Conservation (phyloP, 371 early-diverging fungal genomes). For the Dichotomocladium elegans region DNA sequence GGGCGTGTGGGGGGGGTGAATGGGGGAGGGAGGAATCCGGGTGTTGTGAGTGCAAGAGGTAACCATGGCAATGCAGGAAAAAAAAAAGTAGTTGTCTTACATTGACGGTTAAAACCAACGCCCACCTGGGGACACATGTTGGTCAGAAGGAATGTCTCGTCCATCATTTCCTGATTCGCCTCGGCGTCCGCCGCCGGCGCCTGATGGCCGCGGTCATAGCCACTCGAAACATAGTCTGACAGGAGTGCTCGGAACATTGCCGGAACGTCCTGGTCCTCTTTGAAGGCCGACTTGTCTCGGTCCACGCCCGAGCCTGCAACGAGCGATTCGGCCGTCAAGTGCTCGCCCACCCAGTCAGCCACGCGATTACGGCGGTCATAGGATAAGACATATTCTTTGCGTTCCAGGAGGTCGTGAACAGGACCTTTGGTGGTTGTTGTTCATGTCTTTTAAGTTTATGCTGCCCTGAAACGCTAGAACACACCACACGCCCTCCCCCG, state of each 20-base stretch:
- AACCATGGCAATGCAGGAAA: not conserved
- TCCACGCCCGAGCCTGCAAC: slow-evolving; percentile 44
- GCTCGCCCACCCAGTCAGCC: slow-evolving; percentile 82
- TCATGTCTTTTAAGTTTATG: not conserved
- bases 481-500: not conserved
- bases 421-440: slow-evolving; percentile 27
- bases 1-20: no score
- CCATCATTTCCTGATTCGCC: slow-evolving; percentile 56
- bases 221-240: slow-evolving; percentile 64
- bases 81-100: slow-evolving; percentile 22
- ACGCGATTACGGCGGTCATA: slow-evolving; percentile 72
- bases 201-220: slow-evolving; percentile 83
- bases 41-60: not conserved
- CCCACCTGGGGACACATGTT: slow-evolving; percentile 84
- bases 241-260: slow-evolving; percentile 57
- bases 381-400: slow-evolving; percentile 51
- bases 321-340: slow-evolving; percentile 64
- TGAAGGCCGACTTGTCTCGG: slow-evolving; percentile 60
- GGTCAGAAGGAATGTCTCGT: slow-evolving; percentile 70
- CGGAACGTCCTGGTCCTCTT: slow-evolving; percentile 59
- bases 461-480: not conserved
- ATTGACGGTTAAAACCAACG: slow-evolving; percentile 76
- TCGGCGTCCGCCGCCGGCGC: slow-evolving; percentile 77
- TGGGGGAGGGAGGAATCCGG: not conserved
- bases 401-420: slow-evolving; percentile 41